These are phyloP conservation scores for Debaryomyces sp. DNA, from an alignment of 1,139 yeast genomes.

Conservation along the genomic window DNA sequence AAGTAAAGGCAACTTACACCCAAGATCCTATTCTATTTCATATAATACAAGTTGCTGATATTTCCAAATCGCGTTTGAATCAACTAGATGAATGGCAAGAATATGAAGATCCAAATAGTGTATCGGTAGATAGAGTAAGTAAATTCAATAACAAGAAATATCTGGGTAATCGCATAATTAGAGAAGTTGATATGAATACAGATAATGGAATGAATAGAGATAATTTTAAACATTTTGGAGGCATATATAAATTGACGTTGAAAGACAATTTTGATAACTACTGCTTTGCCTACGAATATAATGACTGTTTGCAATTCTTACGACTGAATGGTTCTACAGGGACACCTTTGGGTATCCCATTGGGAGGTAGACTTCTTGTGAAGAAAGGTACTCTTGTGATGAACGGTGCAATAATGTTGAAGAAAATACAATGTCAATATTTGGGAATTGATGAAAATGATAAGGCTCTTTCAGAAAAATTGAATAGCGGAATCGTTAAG, in stretches of 20 bases:
- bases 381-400: slow-evolving; percentile 33
- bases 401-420: slow-evolving; percentile 39
- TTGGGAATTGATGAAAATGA: slow-evolving; percentile 32
- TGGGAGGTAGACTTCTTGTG: slow-evolving; percentile 42
- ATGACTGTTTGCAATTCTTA: slow-evolving; percentile 39
- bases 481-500: slow-evolving; percentile 36
- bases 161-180: slow-evolving; percentile 24
- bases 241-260: slow-evolving; percentile 36
- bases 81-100: slow-evolving; percentile 46
- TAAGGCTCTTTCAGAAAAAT: slow-evolving; percentile 24
- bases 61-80: slow-evolving; percentile 35
- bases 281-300: slow-evolving; percentile 43
- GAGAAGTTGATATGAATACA: slow-evolving; percentile 36
- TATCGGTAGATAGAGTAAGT: slow-evolving; percentile 40
- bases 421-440: slow-evolving; percentile 34
- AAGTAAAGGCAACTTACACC: slow-evolving; percentile 13
- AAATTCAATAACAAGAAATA: slow-evolving; percentile 15
- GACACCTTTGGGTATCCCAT: slow-evolving; percentile 38
- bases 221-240: slow-evolving; percentile 8
- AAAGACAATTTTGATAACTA: slow-evolving; percentile 34
- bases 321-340: slow-evolving; percentile 19
- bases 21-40: slow-evolving; percentile 26
- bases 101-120: slow-evolving; percentile 41
- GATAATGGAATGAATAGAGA: slow-evolving; percentile 11
- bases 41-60: slow-evolving; percentile 38